Evolutionary conservation across 129 eudicot genomes (phyloP).

Genomic region (Mikania micrantha): DNA sequence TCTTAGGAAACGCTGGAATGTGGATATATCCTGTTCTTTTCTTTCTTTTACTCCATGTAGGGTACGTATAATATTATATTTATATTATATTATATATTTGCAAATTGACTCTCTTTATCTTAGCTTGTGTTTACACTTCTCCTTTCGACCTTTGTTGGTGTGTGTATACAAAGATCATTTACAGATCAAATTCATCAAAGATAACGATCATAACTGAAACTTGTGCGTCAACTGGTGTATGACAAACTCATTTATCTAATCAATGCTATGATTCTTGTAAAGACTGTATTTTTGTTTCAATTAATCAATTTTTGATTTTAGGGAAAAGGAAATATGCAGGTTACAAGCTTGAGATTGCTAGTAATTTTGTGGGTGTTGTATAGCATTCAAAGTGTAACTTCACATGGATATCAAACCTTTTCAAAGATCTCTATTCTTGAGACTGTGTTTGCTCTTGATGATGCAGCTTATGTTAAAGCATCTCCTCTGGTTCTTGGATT

Average conservation of each 20-base stretch:
- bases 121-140: conserved; percentile 16
- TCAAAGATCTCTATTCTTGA: conserved; percentile 56
- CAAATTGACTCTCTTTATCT: conserved; percentile 13
- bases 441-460: conserved; percentile 53
- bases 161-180: neutral
- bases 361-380: conserved; percentile 38
- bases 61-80: too few relatives aligned
- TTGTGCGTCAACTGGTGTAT: neutral
- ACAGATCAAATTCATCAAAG: conserved; percentile 11
- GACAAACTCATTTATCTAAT: neutral
- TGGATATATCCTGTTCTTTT: too few relatives aligned
- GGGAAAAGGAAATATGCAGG: conserved; percentile 29
- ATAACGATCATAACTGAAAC: conserved; percentile 12
- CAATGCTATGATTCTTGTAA: neutral
- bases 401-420: conserved; percentile 71
- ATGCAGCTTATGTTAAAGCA: conserved; percentile 55
- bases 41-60: neutral
- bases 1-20: too few relatives aligned
- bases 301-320: conserved; percentile 1
- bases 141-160: neutral
- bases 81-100: conserved; percentile 12
- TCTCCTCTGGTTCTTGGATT: conserved; percentile 75
- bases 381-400: conserved; percentile 37
- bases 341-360: conserved; percentile 25
- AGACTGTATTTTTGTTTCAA: neutral